phyloP scores from a whole-genome alignment of 768 basidiomycete genomes.

The Lentinula guzmanii region DNA sequence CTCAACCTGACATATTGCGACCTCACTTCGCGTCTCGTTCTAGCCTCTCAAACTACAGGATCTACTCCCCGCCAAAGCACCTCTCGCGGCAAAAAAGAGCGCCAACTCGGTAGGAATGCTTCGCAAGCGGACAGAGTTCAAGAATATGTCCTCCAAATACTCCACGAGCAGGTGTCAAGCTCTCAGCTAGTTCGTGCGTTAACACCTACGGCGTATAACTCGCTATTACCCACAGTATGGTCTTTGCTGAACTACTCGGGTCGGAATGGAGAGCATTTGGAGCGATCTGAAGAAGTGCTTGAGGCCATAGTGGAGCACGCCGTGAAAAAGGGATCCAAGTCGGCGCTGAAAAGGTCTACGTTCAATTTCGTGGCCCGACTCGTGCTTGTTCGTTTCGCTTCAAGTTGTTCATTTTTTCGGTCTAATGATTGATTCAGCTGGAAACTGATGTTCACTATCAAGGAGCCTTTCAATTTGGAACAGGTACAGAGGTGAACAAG shows the following conservation, averaged over 20 bases:
- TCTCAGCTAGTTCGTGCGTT: slow-evolving; percentile 46
- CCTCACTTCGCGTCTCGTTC: slow-evolving; percentile 57
- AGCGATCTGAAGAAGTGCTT: slow-evolving; percentile 31
- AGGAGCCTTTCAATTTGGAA: slow-evolving; percentile 39
- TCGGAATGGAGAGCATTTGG: slow-evolving; percentile 14
- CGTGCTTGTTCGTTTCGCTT: slow-evolving; percentile 47
- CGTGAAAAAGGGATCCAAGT: slow-evolving; percentile 47
- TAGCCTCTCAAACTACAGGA: slow-evolving; percentile 21
- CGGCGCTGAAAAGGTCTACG: slow-evolving; percentile 58
- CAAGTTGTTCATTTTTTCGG: not conserved
- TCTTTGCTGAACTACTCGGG: slow-evolving; percentile 51
- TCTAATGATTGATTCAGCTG: slow-evolving; percentile 36
- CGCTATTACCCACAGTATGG: slow-evolving; percentile 77
- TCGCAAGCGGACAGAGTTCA: slow-evolving; percentile 47
- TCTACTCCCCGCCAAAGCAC: slow-evolving; percentile 13
- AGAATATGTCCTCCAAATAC: slow-evolving; percentile 54
- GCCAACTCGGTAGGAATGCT: slow-evolving; percentile 15
- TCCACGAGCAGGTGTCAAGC: slow-evolving; percentile 40
- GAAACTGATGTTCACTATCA: slow-evolving; percentile 47
- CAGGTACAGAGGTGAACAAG: slow-evolving; percentile 16
- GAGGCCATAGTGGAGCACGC: slow-evolving; percentile 64
- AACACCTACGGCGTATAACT: slow-evolving; percentile 49
- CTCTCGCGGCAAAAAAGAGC: slow-evolving; percentile 15
- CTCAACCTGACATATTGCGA: slow-evolving; percentile 78
- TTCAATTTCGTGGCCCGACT: slow-evolving; percentile 73